These are phyloP conservation scores for Phytophthora syringae DNA, from an alignment of 352 stramenopile genomes.

Conservation along the genomic window DNA sequence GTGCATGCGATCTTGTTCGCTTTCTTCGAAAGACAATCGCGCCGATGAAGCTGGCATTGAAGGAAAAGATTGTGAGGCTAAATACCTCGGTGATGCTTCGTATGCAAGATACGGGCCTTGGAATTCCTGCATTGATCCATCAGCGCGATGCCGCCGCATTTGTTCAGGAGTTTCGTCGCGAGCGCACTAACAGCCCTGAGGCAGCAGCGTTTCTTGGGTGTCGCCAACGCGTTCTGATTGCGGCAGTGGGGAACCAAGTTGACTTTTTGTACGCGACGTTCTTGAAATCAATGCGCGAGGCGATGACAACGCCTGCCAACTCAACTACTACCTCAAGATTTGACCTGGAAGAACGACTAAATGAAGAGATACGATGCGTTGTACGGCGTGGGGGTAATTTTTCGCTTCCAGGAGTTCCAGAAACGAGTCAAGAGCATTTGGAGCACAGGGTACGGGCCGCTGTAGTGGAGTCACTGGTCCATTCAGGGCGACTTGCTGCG, in stretches of 20 bases:
- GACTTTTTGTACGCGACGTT: slow-evolving; percentile 58
- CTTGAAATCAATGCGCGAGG: slow-evolving; percentile 41
- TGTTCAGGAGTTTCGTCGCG: slow-evolving; percentile 53
- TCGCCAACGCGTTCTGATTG: slow-evolving; percentile 44
- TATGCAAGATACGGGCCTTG: slow-evolving; percentile 59
- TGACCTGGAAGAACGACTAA: slow-evolving; percentile 58
- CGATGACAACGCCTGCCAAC: slow-evolving; percentile 33
- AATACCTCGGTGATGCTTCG: slow-evolving; percentile 61
- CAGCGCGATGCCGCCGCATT: slow-evolving; percentile 59
- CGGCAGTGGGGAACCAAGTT: slow-evolving; percentile 46
- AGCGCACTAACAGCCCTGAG: slow-evolving; percentile 35
- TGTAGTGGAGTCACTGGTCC: slow-evolving; percentile 55
- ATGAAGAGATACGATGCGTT: slow-evolving; percentile 58
- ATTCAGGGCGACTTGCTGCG: slow-evolving; percentile 53
- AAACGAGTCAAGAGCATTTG: slow-evolving; percentile 52
- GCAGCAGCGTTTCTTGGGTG: slow-evolving; percentile 50
- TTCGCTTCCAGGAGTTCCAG: slow-evolving; percentile 37
- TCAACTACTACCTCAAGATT: slow-evolving; percentile 18
- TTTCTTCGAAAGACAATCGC: slow-evolving; percentile 62
- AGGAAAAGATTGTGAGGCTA: slow-evolving; percentile 60
- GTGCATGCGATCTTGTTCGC: slow-evolving; percentile 68
- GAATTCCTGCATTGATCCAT: slow-evolving; percentile 59
- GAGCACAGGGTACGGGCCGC: slow-evolving; percentile 43
- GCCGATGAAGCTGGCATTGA: slow-evolving; percentile 53
- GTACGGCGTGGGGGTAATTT: slow-evolving; percentile 47